phyloP scores from a whole-genome alignment of 176 grass and related monocot species.

The Ensete ventricosum region DNA sequence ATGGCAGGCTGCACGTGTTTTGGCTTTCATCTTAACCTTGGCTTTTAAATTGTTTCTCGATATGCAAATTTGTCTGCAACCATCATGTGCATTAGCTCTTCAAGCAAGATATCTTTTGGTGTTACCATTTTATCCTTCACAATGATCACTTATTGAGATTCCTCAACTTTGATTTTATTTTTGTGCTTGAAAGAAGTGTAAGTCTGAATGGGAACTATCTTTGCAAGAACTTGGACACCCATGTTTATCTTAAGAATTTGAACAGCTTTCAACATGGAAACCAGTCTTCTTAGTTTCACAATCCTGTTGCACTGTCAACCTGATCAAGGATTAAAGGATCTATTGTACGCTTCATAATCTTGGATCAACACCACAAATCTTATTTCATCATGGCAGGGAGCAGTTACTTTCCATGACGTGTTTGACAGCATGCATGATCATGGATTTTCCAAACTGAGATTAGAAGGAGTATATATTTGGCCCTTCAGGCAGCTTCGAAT shows the following conservation, averaged over 20 bases:
- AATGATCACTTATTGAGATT: no score
- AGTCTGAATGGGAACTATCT: no score
- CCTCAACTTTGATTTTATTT: no score
- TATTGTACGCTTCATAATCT: not conserved
- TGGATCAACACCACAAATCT: not conserved
- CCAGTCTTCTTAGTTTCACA: no score
- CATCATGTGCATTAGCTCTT: not conserved
- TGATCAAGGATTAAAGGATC: not conserved
- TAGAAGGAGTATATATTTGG: conserved; percentile 99
- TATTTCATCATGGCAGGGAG: conserved; percentile 43
- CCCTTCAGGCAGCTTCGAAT: conserved; percentile 96
- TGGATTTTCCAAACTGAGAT: conserved; percentile 61
- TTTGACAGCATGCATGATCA: conserved; percentile 65
- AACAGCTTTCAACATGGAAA: no score
- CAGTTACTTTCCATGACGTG: conserved; percentile 87
- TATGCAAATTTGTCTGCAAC: not conserved
- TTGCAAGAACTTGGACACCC: no score
- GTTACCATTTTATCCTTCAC: no score
- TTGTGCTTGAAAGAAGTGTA: no score
- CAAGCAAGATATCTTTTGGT: not conserved
- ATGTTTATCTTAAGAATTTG: no score
- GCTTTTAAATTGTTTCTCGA: not conserved
- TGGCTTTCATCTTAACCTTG: not conserved
- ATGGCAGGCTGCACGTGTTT: not conserved
- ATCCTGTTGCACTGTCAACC: not conserved